These are phyloP conservation scores for Chlorophyllum brunneum DNA, from an alignment of 768 basidiomycete genomes.

Conservation along the genomic window DNA sequence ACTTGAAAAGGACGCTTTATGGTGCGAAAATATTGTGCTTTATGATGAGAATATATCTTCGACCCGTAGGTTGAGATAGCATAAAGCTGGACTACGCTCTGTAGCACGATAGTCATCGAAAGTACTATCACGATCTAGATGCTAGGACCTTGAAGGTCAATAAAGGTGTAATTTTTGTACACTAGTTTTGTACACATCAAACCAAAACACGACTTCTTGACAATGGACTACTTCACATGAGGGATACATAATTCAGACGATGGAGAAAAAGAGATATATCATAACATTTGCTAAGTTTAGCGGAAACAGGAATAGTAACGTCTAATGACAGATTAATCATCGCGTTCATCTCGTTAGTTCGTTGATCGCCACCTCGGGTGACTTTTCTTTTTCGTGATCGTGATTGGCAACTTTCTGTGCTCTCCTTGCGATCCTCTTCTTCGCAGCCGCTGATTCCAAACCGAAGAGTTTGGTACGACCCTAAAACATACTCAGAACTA, in stretches of 20 bases:
- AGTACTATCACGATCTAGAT: background rate
- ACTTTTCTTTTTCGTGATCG: background rate
- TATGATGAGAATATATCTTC: slow-evolving; percentile 17
- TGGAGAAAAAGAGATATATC: no score
- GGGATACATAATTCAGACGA: no score
- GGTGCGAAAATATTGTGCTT: background rate
- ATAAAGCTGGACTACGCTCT: background rate
- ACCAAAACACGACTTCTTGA: background rate
- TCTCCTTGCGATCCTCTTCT: background rate
- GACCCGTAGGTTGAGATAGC: background rate
- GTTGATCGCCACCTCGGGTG: background rate
- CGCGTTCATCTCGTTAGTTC: background rate
- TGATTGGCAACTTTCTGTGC: background rate
- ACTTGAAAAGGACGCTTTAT: slow-evolving; percentile 1
- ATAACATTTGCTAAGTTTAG: no score
- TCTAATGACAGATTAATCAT: no score
- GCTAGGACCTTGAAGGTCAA: background rate
- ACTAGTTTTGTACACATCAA: background rate
- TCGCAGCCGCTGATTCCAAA: slow-evolving; percentile 47
- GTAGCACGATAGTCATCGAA: background rate
- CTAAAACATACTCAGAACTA: slow-evolving; percentile 26
- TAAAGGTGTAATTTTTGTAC: background rate
- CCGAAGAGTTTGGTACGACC: slow-evolving; percentile 64
- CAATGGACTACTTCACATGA: no score
- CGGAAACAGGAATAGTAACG: no score